Percentiles rank a stretch among this genome's conserved stretches.
These are phyloP conservation scores for Curvularia lunata DNA, from an alignment of 2,329 filamentous ascomycete species.

Conservation along the genomic window DNA sequence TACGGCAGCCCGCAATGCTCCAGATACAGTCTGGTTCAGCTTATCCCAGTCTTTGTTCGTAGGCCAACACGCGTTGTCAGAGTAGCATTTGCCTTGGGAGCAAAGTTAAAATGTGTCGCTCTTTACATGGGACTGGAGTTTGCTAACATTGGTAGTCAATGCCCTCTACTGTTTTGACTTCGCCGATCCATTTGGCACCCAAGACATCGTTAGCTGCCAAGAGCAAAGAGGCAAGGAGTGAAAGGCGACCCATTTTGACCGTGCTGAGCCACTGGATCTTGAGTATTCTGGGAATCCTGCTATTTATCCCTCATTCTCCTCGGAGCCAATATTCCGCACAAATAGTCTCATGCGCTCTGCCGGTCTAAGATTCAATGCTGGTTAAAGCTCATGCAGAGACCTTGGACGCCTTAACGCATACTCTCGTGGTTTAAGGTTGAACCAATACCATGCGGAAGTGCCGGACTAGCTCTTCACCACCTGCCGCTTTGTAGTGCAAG, in stretches of 20 bases:
- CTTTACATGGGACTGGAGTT: neutral
- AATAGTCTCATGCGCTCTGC: neutral
- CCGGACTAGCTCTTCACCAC: neutral
- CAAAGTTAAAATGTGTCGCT: neutral
- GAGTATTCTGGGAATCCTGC: neutral
- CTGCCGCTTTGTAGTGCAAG: neutral
- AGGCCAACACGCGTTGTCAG: conserved; percentile 45
- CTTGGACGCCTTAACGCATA: conserved; percentile 10
- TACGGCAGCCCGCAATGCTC: conserved; percentile 35
- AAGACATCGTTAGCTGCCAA: conserved; percentile 25
- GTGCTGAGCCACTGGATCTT: neutral
- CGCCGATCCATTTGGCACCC: conserved; percentile 38
- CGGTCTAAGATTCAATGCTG: neutral
- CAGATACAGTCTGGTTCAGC: conserved; percentile 41
- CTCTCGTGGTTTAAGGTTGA: neutral
- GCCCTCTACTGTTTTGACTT: conserved; percentile 34
- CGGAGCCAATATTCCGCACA: neutral
- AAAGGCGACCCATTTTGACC: conserved; percentile 34
- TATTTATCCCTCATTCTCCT: conserved; percentile 14
- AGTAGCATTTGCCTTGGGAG: conserved; percentile 40
- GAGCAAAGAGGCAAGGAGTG: conserved; percentile 29
- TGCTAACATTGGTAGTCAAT: conserved; percentile 34
- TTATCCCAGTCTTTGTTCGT: conserved; percentile 32
- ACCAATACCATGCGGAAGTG: conserved; percentile 7
- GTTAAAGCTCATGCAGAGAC: conserved; percentile 7